Base-by-base conservation (phyloP, 2,329 filamentous ascomycete species). In the Colletotrichum plurivorum region DNA sequence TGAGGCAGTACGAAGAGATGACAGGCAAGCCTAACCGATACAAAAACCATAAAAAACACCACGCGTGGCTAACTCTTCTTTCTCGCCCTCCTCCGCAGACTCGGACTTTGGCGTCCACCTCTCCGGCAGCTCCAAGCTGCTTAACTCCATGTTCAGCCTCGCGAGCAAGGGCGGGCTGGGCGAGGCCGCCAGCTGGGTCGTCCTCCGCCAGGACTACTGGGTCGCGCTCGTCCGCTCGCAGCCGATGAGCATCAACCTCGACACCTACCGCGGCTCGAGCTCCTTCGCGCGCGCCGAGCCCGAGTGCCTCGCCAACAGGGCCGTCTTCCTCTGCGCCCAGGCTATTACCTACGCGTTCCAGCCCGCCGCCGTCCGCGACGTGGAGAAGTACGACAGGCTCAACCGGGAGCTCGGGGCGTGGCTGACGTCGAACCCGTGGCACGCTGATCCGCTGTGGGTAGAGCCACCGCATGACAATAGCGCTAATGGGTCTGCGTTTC, bases 171-270 rank as follows among this genome's bases (percentile, higher is more conserved):
- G 76, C 6, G 78, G 80, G 0, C 76, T 84, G n/a, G 79, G 80
- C 2, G 80, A 82, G 60, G 82, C 82, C 7, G 78, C 81, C 0
- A 83, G 82, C 71, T 85, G 84, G 79, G 80, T 85, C 4, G 83
- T 84, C 8, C 76, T 85, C 31, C 78, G 85, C 13, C 84, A 86
- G 73, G 84, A 86, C 71, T 79, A 86, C 7, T 84, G 85, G 67
- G 81, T 84, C 22, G 82, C 83, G 0, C 77, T 84, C 54, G 77
- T 80, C 10, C 80, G 79, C 68, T 82, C 82, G 43, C 77, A 67
- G 66, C 81, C 55, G 66, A 43, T 84, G 54, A 75, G 78, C 15
- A 78, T 81, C 25, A 76, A 78, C 12, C 70, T 84, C 51, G 77
- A 76, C 3, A 77, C 76, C n/a, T 83, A 79, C 60, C 71, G 59